These are phyloP conservation scores for Aspergillus amoenus DNA, from an alignment of 2,329 filamentous ascomycete genomes.

Conservation along the genomic window DNA sequence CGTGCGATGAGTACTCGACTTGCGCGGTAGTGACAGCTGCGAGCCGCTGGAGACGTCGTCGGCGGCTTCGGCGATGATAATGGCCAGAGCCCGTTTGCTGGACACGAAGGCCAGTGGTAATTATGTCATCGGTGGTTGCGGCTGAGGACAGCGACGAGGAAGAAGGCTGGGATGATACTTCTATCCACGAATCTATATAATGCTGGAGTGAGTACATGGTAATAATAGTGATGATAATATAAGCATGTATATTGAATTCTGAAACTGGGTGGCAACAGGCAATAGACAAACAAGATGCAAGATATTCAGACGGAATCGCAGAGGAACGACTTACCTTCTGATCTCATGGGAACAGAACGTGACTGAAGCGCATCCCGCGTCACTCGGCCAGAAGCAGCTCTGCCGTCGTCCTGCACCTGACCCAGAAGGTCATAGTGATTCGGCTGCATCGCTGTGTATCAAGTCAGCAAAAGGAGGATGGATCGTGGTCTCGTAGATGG, in stretches of 20 bases:
- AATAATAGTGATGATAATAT: slow-evolving; percentile 4
- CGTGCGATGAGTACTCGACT: slow-evolving; percentile 42
- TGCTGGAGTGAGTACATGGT: slow-evolving; percentile 47
- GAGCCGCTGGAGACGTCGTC: slow-evolving; percentile 40
- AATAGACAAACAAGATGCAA: slow-evolving; percentile 10
- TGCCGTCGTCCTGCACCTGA: slow-evolving; percentile 35
- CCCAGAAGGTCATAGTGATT: slow-evolving; percentile 39
- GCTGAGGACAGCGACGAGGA: slow-evolving; percentile 85
- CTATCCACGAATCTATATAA: slow-evolving; percentile 87
- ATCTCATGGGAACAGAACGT: slow-evolving; percentile 38
- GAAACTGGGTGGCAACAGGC: slow-evolving; percentile 2
- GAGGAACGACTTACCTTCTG: slow-evolving; percentile 40
- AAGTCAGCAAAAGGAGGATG: slow-evolving; percentile 1
- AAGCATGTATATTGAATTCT: slow-evolving; percentile 20
- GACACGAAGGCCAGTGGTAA: slow-evolving; percentile 82
- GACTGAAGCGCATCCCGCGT: slow-evolving; percentile 37
- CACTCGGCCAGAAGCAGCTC: slow-evolving; percentile 29
- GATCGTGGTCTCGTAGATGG: neutral
- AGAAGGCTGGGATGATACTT: slow-evolving; percentile 87
- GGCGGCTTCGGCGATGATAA: slow-evolving; percentile 60
- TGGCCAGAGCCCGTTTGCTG: slow-evolving; percentile 54
- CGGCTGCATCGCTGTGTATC: slow-evolving; percentile 36
- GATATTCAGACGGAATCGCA: slow-evolving; percentile 8
- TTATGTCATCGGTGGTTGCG: slow-evolving; percentile 74
- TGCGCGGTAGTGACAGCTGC: slow-evolving; percentile 40